Base-by-base conservation (phyloP, 805 yeast species). In the Sugiyamaella mastotermitis region DNA sequence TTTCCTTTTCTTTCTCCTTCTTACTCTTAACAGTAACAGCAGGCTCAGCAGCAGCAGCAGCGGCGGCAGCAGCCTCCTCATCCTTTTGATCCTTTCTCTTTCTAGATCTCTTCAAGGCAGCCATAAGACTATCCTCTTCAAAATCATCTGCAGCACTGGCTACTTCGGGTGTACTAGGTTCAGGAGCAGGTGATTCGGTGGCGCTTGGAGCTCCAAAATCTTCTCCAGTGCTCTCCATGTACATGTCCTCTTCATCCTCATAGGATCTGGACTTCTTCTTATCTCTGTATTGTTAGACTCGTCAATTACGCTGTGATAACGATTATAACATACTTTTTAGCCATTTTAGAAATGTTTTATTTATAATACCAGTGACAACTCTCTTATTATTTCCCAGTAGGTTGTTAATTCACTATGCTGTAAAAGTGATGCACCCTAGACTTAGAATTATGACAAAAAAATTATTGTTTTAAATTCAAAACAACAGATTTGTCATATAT, bases 1-100 rank as follows among this genome's bases (percentile, higher is more conserved):
- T 95, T 62, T 90, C 94, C 77, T 84, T 85, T 63, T 92, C 95
- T 68, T 80, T 88, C 67, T 90, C 97, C 65, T 90, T 87, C 74
- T 90, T 92, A 41, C 90, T 77, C 63, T 88, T 86, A 56, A 87
- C 70, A 48, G 77, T 73, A 33, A 90, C 86, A 21, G 75, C 86
- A 34, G 66, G 61, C 37, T 61, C 58, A 43, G 67, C 65, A 13
- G 45, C 45, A n/a, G 45, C 49, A 23, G 48, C 52, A 10, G 52
- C 60, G 15, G 46, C 52, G 38, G 52, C 51, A 30, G 47, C 53
- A 10, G 42, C 59, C 16, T 49, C 61, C 9, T 60, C 65, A 45
- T 72, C 78, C 61, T 78, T 78, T 32, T 71, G 79, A 49, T 75
- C 78, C 64, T 80, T 79, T 72, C 83, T 84, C 61, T 75, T 74